Evolutionary conservation across 495 filamentous ascomycete species (phyloP).

Genomic region (Clohesyomyces aquaticus): DNA sequence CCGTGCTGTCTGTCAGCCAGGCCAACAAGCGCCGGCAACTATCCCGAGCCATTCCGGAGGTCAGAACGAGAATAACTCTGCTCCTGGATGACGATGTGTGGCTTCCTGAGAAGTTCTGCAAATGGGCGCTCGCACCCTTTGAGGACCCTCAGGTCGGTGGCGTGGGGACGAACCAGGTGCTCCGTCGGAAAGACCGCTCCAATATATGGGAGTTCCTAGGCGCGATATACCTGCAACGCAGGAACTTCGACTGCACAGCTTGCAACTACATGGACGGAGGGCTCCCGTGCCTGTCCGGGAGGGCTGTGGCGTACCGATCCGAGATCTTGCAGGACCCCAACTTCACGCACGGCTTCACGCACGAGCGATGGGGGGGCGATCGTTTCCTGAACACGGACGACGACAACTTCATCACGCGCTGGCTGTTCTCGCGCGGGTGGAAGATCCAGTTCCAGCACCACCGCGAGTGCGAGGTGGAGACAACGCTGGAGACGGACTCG

Average conservation of each 20-base stretch:
- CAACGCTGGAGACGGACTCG: conserved; percentile 58
- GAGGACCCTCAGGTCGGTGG: conserved; percentile 76
- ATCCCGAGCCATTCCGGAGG: conserved; percentile 75
- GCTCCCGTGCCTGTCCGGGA: conserved; percentile 83
- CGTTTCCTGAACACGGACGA: conserved; percentile 66
- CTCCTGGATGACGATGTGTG: conserved; percentile 89
- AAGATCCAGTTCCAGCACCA: conserved; percentile 66
- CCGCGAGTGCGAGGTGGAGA: conserved; percentile 60
- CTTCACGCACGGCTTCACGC: conserved; percentile 66
- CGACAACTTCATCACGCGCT: conserved; percentile 72
- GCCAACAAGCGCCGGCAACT: conserved; percentile 87
- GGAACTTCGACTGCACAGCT: conserved; percentile 88
- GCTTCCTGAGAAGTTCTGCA: conserved; percentile 75
- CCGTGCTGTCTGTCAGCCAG: conserved; percentile 45
- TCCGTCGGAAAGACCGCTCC: conserved; percentile 65
- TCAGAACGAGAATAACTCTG: conserved; percentile 72
- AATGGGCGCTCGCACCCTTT: conserved; percentile 85
- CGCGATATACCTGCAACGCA: conserved; percentile 77
- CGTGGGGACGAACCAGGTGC: conserved; percentile 79
- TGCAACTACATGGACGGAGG: conserved; percentile 85
- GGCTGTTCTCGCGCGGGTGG: conserved; percentile 59
- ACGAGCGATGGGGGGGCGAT: conserved; percentile 59
- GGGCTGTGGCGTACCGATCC: conserved; percentile 81
- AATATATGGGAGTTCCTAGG: conserved; percentile 77
- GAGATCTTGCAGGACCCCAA: conserved; percentile 75